A percentile compares a stretch with the other conserved stretches of the same genome.
phyloP scores from a whole-genome alignment of 371 early-diverging fungal genomes.

The Rhizopus microsporus region DNA sequence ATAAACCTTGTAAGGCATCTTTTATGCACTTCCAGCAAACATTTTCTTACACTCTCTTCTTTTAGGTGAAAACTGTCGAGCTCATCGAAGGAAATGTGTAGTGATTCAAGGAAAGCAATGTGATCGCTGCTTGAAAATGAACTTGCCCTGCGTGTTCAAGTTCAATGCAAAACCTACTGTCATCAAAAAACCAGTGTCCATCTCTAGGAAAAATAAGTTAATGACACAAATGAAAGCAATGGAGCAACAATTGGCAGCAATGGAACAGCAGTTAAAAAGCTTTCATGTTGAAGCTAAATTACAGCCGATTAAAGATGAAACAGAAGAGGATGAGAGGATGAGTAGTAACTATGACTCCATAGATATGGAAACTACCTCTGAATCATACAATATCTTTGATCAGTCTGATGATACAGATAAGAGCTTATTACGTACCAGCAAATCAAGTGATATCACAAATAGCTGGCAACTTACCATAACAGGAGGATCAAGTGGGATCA shows the following conservation, averaged over 20 bases:
- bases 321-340: not conserved
- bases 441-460: not conserved
- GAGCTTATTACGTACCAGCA: not conserved
- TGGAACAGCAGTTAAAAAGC: constrained; percentile 30
- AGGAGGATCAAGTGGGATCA: constrained; percentile 20
- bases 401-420: not conserved
- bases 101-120: constrained; percentile 34
- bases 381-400: not conserved
- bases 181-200: constrained; percentile 30
- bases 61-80: constrained; percentile 50
- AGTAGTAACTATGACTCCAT: too few species aligned
- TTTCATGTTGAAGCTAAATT: constrained; percentile 19
- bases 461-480: constrained; percentile 32
- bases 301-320: not conserved
- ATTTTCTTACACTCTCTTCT: not conserved
- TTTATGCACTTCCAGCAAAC: not conserved
- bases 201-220: constrained; percentile 37
- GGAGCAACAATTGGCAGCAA: constrained; percentile 31
- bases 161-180: constrained; percentile 40
- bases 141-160: constrained; percentile 39
- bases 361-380: too few species aligned
- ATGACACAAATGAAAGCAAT: constrained; percentile 35
- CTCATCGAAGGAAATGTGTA: constrained; percentile 49
- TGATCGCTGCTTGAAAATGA: constrained; percentile 44
- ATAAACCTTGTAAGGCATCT: constrained; percentile 41